A percentile compares a stretch with the other conserved stretches of the same genome.
Conservation (phyloP, 140 eudicot species). For the Bidens hawaiensis region DNA sequence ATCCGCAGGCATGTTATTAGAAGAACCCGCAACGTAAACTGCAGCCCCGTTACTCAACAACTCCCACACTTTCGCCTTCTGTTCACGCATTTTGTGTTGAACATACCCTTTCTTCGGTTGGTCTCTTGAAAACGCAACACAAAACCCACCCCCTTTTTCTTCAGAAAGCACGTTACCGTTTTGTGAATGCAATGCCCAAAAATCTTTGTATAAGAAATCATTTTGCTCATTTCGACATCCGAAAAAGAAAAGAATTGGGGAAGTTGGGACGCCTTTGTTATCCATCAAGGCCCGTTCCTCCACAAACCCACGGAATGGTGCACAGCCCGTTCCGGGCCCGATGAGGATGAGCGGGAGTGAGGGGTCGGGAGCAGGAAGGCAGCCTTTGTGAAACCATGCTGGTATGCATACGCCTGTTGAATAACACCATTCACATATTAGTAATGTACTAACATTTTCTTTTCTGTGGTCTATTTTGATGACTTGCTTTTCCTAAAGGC, state of each 20-base stretch:
- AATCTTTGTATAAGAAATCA: conserved; percentile 74
- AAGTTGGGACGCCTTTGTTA: conserved; percentile 39
- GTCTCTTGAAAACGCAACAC: conserved; percentile 84
- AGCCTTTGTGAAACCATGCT: conserved; percentile 84
- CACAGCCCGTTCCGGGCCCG: conserved; percentile 99
- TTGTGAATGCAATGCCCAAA: conserved; percentile 66
- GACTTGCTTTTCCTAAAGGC: no score
- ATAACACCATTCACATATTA: not conserved
- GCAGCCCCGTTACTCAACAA: conserved; percentile 67
- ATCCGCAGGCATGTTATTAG: conserved; percentile 85
- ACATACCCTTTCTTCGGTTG: conserved; percentile 86
- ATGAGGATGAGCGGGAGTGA: conserved; percentile 86
- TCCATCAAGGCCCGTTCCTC: conserved; percentile 67
- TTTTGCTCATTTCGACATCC: conserved; percentile 69
- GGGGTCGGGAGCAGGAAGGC: conserved; percentile 81
- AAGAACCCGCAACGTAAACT: conserved; percentile 87
- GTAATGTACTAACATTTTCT: not conserved
- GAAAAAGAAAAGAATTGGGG: conserved; percentile 82
- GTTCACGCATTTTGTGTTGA: conserved; percentile 80
- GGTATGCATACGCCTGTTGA: conserved; percentile 68
- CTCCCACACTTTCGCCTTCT: conserved; percentile 56
- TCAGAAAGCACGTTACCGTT: conserved; percentile 74
- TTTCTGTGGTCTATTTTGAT: no score
- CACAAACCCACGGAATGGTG: conserved; percentile 88
- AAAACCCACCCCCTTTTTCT: conserved; percentile 83